phyloP scores from a whole-genome alignment of 306 rosid species.

The Cucurbita moschata region DNA sequence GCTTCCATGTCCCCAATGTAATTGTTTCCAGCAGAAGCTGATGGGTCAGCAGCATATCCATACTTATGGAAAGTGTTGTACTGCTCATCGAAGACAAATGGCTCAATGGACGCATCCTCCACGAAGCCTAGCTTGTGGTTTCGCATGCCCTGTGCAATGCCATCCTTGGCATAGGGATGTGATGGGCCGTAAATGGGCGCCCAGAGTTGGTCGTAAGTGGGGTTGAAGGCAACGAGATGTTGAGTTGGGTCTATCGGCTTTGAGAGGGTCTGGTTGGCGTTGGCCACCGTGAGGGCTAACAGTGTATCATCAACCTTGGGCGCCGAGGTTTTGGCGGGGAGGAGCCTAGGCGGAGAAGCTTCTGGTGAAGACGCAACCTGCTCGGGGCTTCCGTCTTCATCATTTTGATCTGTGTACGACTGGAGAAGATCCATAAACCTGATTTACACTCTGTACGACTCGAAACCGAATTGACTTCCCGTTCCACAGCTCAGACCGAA shows the following conservation, averaged over 20 bases:
- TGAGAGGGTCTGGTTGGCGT: slow-evolving; percentile 17
- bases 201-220: slow-evolving; percentile 87
- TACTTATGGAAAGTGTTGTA: slow-evolving; percentile 80
- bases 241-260: slow-evolving; percentile 75
- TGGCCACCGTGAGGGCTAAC: slow-evolving; percentile 59
- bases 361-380: slow-evolving; percentile 26
- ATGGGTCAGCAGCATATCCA: slow-evolving; percentile 87
- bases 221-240: slow-evolving; percentile 59
- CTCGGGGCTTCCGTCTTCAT: slow-evolving; percentile 34
- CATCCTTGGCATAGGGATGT: slow-evolving; percentile 89
- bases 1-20: slow-evolving; percentile 65
- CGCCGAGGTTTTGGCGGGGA: slow-evolving; percentile 56
- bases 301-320: slow-evolving; percentile 81
- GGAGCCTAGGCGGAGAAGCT: slow-evolving; percentile 65
- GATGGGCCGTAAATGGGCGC: slow-evolving; percentile 84
- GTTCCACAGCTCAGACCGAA: not conserved
- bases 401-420: slow-evolving; percentile 40
- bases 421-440: slow-evolving; percentile 52
- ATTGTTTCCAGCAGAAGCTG: slow-evolving; percentile 58
- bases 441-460: not conserved
- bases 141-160: slow-evolving; percentile 86
- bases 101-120: slow-evolving; percentile 70
- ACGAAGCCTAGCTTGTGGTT: slow-evolving; percentile 94
- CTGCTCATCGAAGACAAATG: slow-evolving; percentile 83
- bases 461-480: not conserved